Conservation (phyloP, 768 basidiomycete genomes). For the Scleroderma citrinum region DNA sequence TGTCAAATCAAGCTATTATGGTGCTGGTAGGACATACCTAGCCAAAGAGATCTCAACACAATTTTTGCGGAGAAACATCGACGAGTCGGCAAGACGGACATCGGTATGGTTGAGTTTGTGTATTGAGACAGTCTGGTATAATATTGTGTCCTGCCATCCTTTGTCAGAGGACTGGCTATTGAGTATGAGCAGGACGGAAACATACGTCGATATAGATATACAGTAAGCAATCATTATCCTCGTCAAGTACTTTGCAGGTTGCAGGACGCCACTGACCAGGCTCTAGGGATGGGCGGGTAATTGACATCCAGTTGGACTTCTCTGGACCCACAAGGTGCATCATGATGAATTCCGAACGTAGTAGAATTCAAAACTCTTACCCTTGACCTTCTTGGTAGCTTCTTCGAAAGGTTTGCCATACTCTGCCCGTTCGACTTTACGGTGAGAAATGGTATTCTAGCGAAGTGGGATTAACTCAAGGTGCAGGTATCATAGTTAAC, state of each 20-base stretch:
- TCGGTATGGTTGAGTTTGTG: conserved; percentile 75
- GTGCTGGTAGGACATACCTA: conserved; percentile 36
- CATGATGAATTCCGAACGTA: not conserved
- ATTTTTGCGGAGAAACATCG: conserved; percentile 71
- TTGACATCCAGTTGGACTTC: conserved; percentile 65
- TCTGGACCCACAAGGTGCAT: conserved; percentile 35
- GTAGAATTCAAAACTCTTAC: conserved; percentile 28
- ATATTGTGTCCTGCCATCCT: conserved; percentile 53
- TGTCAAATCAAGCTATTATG: conserved; percentile 6
- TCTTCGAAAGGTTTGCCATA: conserved; percentile 36
- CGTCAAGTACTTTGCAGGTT: conserved; percentile 64
- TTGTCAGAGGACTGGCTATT: conserved; percentile 7
- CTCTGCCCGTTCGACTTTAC: conserved; percentile 51
- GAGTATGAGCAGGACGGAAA: conserved; percentile 1
- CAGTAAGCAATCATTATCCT: conserved; percentile 59
- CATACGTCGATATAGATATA: conserved; percentile 74
- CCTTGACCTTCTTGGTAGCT: conserved; percentile 51
- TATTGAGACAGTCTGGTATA: conserved; percentile 69
- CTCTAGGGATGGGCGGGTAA: conserved; percentile 44
- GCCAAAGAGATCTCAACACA: conserved; percentile 67
- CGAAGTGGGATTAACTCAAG: conserved; percentile 8
- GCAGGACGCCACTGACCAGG: conserved; percentile 68
- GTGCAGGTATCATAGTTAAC: not conserved
- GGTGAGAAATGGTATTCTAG: conserved; percentile 44
- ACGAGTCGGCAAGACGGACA: conserved; percentile 69